Evolutionary conservation across 2,329 filamentous ascomycete species (phyloP), one percentile per base, ranked within the genome.

Genomic region (Uncinocarpus reesii): DNA sequence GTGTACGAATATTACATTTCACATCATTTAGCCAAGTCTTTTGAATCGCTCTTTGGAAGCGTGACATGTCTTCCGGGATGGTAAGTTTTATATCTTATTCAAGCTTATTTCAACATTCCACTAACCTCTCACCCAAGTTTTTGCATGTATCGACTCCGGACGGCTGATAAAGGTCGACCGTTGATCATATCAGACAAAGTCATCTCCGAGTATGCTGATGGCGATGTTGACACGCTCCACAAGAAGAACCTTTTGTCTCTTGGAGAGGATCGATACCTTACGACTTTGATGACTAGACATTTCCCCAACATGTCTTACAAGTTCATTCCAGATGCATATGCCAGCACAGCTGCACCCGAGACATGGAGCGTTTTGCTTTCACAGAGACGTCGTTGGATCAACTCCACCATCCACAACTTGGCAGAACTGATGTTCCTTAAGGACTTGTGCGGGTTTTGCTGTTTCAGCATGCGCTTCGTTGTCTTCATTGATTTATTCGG

Each of bases 1-100:
- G 92, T 98, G 55, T 98, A 98, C 71, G 92, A 98, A 67, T 98
- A 98, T 74, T 98, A 89, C 67, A 98, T 98, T 62, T 96, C 92
- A 24, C 92, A 98, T 75, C 85, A 98, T 68, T 72, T 98, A 65
- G 76, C 92, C 47, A 98, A 98, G 72, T 87, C 92, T 53, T 98
- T 98, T 63, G 92, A 98, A 66, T 95, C 88, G 52, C 79, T 98
- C 52, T 98, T 98, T 62, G 92, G 89, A 62, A 94, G 87, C 66
- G 92, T 98, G 52, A 98, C 92, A 51, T 98, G 92, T 83, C 81
- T 98, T 72, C 92, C 92, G 55, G 92, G 92, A 78, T 98, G 92
- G 90, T 95, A 79, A 72, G 86, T 80, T 16, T 18, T 26, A 2
- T 7, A 13, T 29, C 1, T 10, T 16, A 15, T 38, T 41, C 15